Evolutionary conservation across 228 moss, liverwort and hornwort species (phyloP).

Genomic region (Sphagnum fallax): DNA sequence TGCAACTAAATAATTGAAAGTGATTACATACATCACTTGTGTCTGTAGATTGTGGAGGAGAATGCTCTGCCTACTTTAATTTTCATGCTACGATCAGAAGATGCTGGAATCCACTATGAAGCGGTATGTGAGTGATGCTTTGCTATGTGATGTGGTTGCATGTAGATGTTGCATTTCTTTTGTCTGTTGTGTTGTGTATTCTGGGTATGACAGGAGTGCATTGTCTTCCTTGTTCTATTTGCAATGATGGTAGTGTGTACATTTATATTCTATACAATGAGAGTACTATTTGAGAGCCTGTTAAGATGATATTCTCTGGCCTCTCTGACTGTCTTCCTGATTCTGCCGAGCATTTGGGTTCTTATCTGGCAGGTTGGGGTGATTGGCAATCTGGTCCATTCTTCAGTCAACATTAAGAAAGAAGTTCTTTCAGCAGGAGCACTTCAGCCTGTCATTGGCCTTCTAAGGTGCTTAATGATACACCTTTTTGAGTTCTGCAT

Average conservation of each 20-base stretch:
- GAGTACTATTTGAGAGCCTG: too few species aligned
- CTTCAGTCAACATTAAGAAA: constrained; percentile 91
- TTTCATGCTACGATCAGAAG: constrained; percentile 94
- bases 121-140: constrained; percentile 46
- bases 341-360: too few species aligned
- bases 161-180: too few species aligned
- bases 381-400: constrained; percentile 96
- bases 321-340: too few species aligned
- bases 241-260: not conserved
- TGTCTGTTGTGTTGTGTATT: too few species aligned
- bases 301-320: too few species aligned
- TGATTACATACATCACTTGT: too few species aligned
- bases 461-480: constrained; percentile 49
- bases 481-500: not conserved
- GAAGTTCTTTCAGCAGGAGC: constrained; percentile 95
- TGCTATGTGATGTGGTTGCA: not conserved
- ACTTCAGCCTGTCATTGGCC: constrained; percentile 97
- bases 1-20: too few species aligned
- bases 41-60: constrained; percentile 87
- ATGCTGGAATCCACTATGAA: constrained; percentile 95
- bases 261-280: not conserved
- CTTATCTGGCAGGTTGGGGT: constrained; percentile 69
- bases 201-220: too few species aligned
- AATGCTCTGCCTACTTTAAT: constrained; percentile 93
- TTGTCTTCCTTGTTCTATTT: not conserved